phyloP scores from a whole-genome alignment of 257 asterid species.

The Plantago elongata region DNA sequence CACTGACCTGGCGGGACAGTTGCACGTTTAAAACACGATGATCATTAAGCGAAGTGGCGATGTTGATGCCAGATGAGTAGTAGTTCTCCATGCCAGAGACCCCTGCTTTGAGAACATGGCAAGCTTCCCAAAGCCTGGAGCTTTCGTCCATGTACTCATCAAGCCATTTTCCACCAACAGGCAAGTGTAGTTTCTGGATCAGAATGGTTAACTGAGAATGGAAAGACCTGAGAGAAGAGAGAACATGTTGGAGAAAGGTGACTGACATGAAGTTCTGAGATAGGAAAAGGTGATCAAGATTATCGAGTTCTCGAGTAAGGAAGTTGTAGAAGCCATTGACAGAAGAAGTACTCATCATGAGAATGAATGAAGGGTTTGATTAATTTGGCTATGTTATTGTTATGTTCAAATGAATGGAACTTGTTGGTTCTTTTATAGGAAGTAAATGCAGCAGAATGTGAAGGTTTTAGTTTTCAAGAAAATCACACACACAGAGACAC shows the following conservation, averaged over 20 bases:
- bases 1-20: constrained; percentile 62
- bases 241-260: constrained; percentile 49
- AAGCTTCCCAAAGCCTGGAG: constrained; percentile 71
- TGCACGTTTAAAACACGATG: constrained; percentile 39
- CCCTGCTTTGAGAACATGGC: constrained; percentile 52
- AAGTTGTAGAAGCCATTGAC: constrained; percentile 57
- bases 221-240: constrained; percentile 52
- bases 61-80: constrained; percentile 36
- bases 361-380: constrained; percentile 3
- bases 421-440: not conserved
- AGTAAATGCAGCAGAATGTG: not conserved
- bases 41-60: constrained; percentile 41
- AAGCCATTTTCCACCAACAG: constrained; percentile 71
- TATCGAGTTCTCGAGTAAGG: constrained; percentile 46
- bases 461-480: constrained; percentile 18
- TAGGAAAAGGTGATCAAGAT: constrained; percentile 50
- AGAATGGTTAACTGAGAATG: constrained; percentile 51
- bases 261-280: constrained; percentile 57
- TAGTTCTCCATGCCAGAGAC: constrained; percentile 51
- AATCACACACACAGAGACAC: no score
- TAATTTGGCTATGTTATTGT: not conserved
- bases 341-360: constrained; percentile 53
- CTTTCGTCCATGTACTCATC: constrained; percentile 84
- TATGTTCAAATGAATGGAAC: not conserved
- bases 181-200: constrained; percentile 50